Percentiles rank a stretch among this genome's conserved stretches.
Evolutionary conservation across 1,139 yeast species (phyloP).

Genomic region (Maudiozyma humilis): DNA sequence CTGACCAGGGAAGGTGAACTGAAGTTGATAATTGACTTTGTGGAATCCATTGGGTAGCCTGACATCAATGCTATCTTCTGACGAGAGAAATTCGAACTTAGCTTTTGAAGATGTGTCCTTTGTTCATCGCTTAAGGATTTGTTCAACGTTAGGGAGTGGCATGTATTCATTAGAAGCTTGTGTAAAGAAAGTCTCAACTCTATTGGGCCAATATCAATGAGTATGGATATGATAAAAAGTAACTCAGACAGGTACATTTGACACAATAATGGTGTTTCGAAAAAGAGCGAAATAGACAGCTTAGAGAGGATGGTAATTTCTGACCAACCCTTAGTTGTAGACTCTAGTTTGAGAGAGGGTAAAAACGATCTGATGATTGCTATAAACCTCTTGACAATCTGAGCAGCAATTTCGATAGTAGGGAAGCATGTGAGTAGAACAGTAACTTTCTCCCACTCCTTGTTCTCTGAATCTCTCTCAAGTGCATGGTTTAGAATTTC

Average conservation of each 20-base stretch:
- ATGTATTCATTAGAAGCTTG: slow-evolving; percentile 55
- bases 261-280: slow-evolving; percentile 60
- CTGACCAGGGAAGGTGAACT: slow-evolving; percentile 42
- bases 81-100: slow-evolving; percentile 55
- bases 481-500: slow-evolving; percentile 68
- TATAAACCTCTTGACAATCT: slow-evolving; percentile 48
- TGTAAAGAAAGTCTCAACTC: slow-evolving; percentile 62
- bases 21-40: slow-evolving; percentile 31
- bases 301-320: slow-evolving; percentile 66
- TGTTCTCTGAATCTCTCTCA: slow-evolving; percentile 67
- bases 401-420: slow-evolving; percentile 63
- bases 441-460: slow-evolving; percentile 56
- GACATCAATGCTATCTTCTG: slow-evolving; percentile 69
- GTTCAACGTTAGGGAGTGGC: slow-evolving; percentile 63
- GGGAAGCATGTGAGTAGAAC: slow-evolving; percentile 60
- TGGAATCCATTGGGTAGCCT: slow-evolving; percentile 62
- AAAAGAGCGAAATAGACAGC: slow-evolving; percentile 58
- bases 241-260: slow-evolving; percentile 67
- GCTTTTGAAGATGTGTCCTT: slow-evolving; percentile 39
- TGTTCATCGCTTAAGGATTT: slow-evolving; percentile 43
- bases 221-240: slow-evolving; percentile 56
- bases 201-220: slow-evolving; percentile 65
- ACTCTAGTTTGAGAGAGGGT: slow-evolving; percentile 37
- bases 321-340: slow-evolving; percentile 57
- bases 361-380: slow-evolving; percentile 41